Base-by-base conservation (phyloP, 2,329 filamentous ascomycete species). In the Trichoderma brevicompactum region DNA sequence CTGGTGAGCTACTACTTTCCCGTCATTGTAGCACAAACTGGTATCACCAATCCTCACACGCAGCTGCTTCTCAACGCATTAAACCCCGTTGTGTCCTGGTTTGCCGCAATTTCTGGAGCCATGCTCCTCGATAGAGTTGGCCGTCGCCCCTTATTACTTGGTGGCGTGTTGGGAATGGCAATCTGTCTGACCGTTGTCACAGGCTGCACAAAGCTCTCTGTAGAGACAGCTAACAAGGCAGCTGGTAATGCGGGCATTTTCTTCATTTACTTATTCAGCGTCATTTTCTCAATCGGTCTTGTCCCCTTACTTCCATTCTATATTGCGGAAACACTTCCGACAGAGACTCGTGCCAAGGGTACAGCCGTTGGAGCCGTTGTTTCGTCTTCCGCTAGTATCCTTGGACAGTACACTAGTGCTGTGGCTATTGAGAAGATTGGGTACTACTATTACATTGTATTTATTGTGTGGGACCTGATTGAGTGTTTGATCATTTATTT, bases 191-290 rank as follows among this genome's bases (percentile, higher is more conserved):
- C 85, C 66, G 84, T 87, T 66, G 81, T 87, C 34, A 68, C 68
- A 19, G 85, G 82, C 6, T 80, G 78, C 41, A 83, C 87, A 58
- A 65, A 65, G 38, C 19, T 53, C 32, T 60, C 54, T 28, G 77
- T 82, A 40, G 85, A 80, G 7, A 78, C 77, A 1, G 70, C 74
- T 0, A 80, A 87, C 69, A 73, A 75, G 32, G 79, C 77, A 0
- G 85, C 83, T 0, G 86, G 85, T 2, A 88, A 85, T 84, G 84
- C 80, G 5, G 84, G 83, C 1, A 82, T 87, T 1, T 83, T 83
- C 0, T 84, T 87, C 68, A 77, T 87, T n/a, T 82, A 85, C 69
- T 78, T 87, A 64, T 87, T 87, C 71, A 85, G 74, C 67, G 70
- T 77, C 56, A 75, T 77, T 66, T 78, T 77, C 67, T 74, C 72